Conservation (phyloP, 2,329 filamentous ascomycete genomes). For the Dendryphion nanum region DNA sequence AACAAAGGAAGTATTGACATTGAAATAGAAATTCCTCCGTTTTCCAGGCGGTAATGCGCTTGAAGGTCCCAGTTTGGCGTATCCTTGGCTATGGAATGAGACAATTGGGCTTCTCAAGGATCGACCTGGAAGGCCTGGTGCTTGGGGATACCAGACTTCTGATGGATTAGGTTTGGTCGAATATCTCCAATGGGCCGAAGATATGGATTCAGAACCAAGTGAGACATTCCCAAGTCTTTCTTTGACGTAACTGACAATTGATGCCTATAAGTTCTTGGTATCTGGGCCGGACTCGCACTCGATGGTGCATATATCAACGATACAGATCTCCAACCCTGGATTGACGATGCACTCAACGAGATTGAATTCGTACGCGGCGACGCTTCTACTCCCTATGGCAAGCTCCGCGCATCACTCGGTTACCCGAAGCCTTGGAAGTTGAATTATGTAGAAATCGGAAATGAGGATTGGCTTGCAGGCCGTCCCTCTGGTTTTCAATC, state of each 20-base stretch:
- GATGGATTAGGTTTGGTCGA: constrained; percentile 48
- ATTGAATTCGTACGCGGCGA: constrained; percentile 35
- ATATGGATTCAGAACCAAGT: constrained; percentile 43
- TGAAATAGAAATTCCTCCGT: constrained; percentile 42
- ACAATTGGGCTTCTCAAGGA: constrained; percentile 49
- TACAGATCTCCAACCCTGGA: constrained; percentile 37
- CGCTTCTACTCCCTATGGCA: constrained; percentile 31
- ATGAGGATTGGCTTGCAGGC: constrained; percentile 37
- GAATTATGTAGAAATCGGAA: constrained; percentile 40
- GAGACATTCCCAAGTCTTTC: constrained; percentile 1
- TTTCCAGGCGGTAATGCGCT: constrained; percentile 55
- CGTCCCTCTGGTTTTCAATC: constrained; percentile 22
- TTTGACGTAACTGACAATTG: constrained; percentile 8
- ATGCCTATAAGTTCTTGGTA: constrained; percentile 32
- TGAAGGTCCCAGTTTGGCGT: constrained; percentile 26
- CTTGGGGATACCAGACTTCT: constrained; percentile 48
- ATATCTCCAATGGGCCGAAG: constrained; percentile 49
- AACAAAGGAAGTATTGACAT: not conserved
- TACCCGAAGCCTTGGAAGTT: constrained; percentile 38
- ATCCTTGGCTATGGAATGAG: constrained; percentile 48
- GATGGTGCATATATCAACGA: constrained; percentile 39
- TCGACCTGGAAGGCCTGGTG: constrained; percentile 46
- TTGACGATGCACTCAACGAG: constrained; percentile 40
- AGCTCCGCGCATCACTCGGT: constrained; percentile 35
- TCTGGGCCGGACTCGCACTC: constrained; percentile 47